Percentiles rank a stretch among this genome's conserved stretches.
Conservation (phyloP, 805 yeast genomes). For the Grigorovia transvaalensis region DNA sequence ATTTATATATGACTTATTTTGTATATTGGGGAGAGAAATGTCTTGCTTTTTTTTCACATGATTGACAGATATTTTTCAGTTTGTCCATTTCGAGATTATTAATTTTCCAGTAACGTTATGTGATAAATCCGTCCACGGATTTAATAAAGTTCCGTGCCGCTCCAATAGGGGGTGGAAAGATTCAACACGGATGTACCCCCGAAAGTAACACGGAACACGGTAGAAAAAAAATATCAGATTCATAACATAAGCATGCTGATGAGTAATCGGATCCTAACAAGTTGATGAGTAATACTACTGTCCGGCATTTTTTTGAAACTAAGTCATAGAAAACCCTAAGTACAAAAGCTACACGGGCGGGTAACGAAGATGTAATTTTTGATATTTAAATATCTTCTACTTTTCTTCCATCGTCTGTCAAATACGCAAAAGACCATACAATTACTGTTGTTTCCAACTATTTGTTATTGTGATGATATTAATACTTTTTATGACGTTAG, state of each 20-base stretch:
- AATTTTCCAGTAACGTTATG: not conserved
- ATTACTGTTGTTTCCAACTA: not conserved
- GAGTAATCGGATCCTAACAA: not conserved
- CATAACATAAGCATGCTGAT: not conserved
- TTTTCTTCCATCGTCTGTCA: not conserved
- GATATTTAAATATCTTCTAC: not conserved
- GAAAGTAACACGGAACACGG: no score
- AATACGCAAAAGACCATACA: not conserved
- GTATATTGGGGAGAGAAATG: no score
- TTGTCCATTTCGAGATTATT: not conserved
- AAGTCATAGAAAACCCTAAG: not conserved
- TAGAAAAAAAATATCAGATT: no score
- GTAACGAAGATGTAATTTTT: not conserved
- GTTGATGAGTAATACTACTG: not conserved
- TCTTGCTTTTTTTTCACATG: not conserved
- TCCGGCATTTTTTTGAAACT: not conserved
- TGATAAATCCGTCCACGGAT: not conserved
- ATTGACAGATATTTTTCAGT: not conserved
- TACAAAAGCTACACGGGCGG: not conserved
- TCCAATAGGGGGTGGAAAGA: not conserved
- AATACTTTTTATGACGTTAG: slow-evolving; percentile 30
- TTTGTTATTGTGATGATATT: slow-evolving; percentile 20
- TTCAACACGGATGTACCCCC: no score
- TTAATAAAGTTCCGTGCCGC: not conserved
- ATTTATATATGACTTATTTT: no score